Evolutionary conservation across 345 rosid genomes (phyloP).

Genomic region (Rhodamnia argentea): DNA sequence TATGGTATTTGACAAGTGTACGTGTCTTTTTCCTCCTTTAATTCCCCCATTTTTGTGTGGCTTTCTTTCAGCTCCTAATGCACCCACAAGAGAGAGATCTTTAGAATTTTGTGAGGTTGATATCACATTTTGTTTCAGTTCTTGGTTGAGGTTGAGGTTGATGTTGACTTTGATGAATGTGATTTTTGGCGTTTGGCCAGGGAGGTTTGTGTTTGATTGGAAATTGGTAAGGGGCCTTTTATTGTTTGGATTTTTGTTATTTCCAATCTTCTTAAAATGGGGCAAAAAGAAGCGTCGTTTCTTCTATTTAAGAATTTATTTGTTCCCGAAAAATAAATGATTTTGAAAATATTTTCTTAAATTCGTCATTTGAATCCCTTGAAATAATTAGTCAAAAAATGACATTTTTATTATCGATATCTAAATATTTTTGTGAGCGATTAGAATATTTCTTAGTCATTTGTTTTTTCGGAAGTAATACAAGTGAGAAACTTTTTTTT

Average conservation of each 20-base stretch:
- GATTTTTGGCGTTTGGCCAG: neutral
- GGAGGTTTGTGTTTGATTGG: neutral
- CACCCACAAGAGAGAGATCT: neutral
- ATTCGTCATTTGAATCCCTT: no score
- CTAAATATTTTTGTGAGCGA: no score
- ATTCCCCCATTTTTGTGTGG: conserved; percentile 16
- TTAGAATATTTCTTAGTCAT: no score
- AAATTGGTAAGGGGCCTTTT: neutral
- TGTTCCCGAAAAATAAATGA: no score
- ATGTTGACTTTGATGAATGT: neutral
- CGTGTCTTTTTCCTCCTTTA: conserved; percentile 31
- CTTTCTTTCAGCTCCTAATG: neutral
- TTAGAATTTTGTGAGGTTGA: conserved; percentile 15
- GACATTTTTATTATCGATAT: no score
- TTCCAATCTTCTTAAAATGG: neutral
- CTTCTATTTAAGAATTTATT: neutral
- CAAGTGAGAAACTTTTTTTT: no score
- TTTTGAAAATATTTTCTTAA: no score
- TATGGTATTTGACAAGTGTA: conserved; percentile 45
- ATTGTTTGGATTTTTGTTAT: neutral
- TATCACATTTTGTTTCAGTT: neutral
- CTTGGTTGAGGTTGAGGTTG: neutral
- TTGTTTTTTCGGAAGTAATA: no score
- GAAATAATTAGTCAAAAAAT: no score
- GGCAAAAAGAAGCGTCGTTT: neutral